Base-by-base conservation (phyloP, 2,329 filamentous ascomycete species). In the Fusarium sterilihyphosum region DNA sequence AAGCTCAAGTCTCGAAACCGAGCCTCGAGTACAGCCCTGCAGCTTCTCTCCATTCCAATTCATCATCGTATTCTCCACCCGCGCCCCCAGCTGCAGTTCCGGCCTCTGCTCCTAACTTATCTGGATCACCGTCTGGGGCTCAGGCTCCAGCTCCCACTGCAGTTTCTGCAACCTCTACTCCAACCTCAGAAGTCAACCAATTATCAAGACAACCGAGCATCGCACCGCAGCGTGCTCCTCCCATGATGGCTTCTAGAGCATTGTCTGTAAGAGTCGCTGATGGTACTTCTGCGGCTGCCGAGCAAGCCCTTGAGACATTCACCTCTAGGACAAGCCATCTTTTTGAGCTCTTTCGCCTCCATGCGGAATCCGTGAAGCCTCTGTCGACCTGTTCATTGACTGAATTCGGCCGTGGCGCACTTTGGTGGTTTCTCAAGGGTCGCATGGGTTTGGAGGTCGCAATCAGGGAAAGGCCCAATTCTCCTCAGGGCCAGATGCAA, bases 341-440 rank as follows among this genome's bases (percentile, higher is more conserved):
- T 76, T 92, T 90, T 70, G 91, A 92, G 73, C 86, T 96, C 6
- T 97, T 97, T 79, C 88, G 91, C 43, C 83, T 96, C 49, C 93
- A 95, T 65, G 92, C 94, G 0, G 94, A 97, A 81, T 89, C 91
- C 38, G 86, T 92, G 37, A 91, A 90, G 71, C 91, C 93, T 0
- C 80, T 95, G 9, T 86, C 89, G 63, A 87, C 88, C 37, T 92
- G 90, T 58, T 85, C 90, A 1, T 86, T 92, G 2, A 86, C 88
- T 53, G 90, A 94, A 68, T 92, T 95, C 85, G 86, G 92, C 16
- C 89, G 93, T 66, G 92, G 91, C 31, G 92, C 91, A 8, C 85
- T 94, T 2, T 98, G 95, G 95, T 98, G 95, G 95, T 97, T 98
- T 78, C 80, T 97, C 52, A 92, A 90, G 75, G 95, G 95, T 26